Evolutionary conservation across 1,284 basidiomycete genomes (phyloP), one percentile per base, ranked within the genome.

Genomic region (Moniliella sp.): DNA sequence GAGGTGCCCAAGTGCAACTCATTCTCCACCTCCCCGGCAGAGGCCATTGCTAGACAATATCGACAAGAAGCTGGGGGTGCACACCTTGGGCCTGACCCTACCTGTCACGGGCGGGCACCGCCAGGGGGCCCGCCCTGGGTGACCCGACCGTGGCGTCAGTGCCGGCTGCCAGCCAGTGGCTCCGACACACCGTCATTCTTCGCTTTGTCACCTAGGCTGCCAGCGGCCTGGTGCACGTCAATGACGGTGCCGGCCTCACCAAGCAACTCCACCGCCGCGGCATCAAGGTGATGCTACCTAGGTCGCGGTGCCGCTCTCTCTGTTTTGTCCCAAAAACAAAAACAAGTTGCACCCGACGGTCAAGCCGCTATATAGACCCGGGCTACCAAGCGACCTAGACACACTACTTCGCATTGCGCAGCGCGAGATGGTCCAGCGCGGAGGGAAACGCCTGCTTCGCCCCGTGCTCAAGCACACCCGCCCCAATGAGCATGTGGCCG

Each of bases 231-330:
- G 59, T 63, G 17, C 56, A 61, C 7, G 61, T 64, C 19, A 55
- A 66, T 35, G 69, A 71, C 42, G 69, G 69, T 23, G 43, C 51
- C 25, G 58, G 64, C 18, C 60, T 71, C 33, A 64, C 65, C 28
- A 61, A 62, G 43, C 55, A 64, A 37, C 53, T 71, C 43, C 69
- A 71, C 52, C 48, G 57, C 15, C 61, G 66, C 27, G 69, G 69
- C 50, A 67, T 71, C 64, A 71, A 71, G 61, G 65, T 71, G 47
- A n/a, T 64, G 69, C 12, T 70, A 70, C 58, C 63, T 71, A 21
- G 69, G 69, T 31, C 48, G 61, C 23, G 50, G 67, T 16, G 62
- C 56, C 12, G 43, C 45, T 27, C 45, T 59, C 18, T 41, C 58
- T 11, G 55, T 61, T 27, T 56, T 65, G 25, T 15, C 62, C 23